Base-by-base conservation (phyloP, 2,329 filamentous ascomycete genomes). In the Graphilbum fragrans region DNA sequence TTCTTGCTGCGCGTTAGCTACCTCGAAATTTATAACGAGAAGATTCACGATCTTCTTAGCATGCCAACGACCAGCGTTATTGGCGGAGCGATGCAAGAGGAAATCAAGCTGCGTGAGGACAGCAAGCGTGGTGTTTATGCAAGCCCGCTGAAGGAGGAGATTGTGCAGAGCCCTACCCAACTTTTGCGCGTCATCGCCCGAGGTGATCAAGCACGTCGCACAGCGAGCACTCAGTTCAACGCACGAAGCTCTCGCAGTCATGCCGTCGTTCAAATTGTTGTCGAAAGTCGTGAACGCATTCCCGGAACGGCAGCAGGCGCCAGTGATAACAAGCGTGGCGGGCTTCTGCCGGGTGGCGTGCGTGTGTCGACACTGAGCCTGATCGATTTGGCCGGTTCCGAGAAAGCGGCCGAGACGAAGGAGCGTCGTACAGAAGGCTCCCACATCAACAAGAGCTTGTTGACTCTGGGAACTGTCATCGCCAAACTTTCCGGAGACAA, bases 21-120 rank as follows among this genome's bases (percentile, higher is more conserved):
- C 57, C 70, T 98, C 47, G 92, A 98, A 64, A 98, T 98, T 46
- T 98, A 98, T 65, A 98, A 98, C 55, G 92, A 98, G 58, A 93
- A 77, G 61, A 96, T 98, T 44, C 85, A 95, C 56, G 92, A 98
- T 61, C 67, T 98, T 38, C 69, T 98, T 35, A 90, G 82, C 49
- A 81, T 86, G 58, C 72, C 86, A 1, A 70, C 74, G 1, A 71
- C 70, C 12, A 65, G 62, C 33, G 75, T 69, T 5, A 55, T 69
- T 17, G 78, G 73, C 18, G 66, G 67, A 17, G 66, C 63, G 12
- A 66, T 58, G 31, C 83, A 88, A 49, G 92, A 98, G 52, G 92
- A 98, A 57, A 98, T 98, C 62, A 96, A 98, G 61, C 66, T 98
- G 42, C 82, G 92, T 18, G 92, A 98, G 62, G 92, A 98, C 59